These are phyloP conservation scores for Coprinellus micaceus DNA, from an alignment of 768 basidiomycete genomes.

Conservation along the genomic window DNA sequence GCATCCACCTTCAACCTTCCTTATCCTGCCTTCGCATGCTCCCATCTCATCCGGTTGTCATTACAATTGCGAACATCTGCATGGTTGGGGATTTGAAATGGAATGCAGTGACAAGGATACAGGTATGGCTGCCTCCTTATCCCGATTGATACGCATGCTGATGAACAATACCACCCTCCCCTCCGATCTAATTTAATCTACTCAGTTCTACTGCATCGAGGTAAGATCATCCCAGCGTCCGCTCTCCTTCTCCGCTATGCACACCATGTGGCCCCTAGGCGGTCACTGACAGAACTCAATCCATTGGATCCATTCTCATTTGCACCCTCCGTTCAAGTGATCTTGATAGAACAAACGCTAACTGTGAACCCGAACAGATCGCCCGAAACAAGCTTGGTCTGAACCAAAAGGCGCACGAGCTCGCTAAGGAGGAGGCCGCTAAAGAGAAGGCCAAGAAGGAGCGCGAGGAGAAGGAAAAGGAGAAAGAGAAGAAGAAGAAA, in stretches of 20 bases:
- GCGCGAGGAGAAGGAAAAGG: constrained; percentile 32
- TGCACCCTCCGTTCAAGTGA: too few species aligned
- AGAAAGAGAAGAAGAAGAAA: constrained; percentile 29
- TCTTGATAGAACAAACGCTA: too few species aligned
- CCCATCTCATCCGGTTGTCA: too few species aligned
- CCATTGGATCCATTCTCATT: too few species aligned
- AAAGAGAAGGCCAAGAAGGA: constrained; percentile 62
- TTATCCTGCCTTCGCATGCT: background rate
- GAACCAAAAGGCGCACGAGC: constrained; percentile 82
- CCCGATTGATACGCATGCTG: too few species aligned
- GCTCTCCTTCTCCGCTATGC: background rate
- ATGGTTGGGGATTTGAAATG: too few species aligned
- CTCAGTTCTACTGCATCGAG: constrained; percentile 89
- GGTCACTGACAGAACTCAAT: too few species aligned
- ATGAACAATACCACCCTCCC: too few species aligned
- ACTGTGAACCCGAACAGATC: too few species aligned
- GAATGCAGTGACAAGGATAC: constrained; percentile 68
- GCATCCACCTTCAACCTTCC: background rate
- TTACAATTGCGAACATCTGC: too few species aligned
- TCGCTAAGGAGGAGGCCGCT: constrained; percentile 68
- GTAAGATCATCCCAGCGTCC: constrained; percentile 32
- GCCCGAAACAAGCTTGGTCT: constrained; percentile 87
- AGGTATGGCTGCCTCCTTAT: constrained; percentile 44
- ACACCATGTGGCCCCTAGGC: too few species aligned
- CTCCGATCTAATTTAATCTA: background rate